Conservation (phyloP, 2,329 filamentous ascomycete genomes). For the Calonectria hongkongensis region DNA sequence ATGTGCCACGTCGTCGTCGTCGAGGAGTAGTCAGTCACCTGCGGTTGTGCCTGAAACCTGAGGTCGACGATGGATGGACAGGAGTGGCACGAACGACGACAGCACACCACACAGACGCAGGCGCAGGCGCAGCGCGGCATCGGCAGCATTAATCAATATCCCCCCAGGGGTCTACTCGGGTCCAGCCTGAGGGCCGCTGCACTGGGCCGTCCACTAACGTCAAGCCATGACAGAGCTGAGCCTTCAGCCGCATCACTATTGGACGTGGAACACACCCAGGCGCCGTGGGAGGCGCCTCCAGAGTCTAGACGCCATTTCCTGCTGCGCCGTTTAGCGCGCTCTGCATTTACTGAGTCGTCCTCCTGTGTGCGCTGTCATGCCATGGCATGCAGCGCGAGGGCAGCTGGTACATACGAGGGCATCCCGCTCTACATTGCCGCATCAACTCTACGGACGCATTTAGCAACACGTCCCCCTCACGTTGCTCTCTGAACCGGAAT, state of each 20-base stretch:
- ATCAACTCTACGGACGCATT: background rate
- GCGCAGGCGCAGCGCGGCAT: slow-evolving; percentile 14
- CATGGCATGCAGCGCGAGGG: background rate
- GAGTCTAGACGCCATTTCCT: background rate
- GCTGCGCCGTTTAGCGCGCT: background rate
- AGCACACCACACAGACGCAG: slow-evolving; percentile 17
- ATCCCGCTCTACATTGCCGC: background rate
- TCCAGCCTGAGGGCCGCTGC: slow-evolving; percentile 31
- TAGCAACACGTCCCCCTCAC: slow-evolving; percentile 13
- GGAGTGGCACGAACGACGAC: slow-evolving; percentile 27
- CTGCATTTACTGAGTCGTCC: background rate
- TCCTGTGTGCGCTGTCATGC: background rate
- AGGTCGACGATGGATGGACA: slow-evolving; percentile 34
- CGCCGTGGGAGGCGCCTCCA: slow-evolving; percentile 30
- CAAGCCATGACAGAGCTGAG: slow-evolving; percentile 43
- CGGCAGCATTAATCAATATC: slow-evolving; percentile 24
- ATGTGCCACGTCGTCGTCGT: slow-evolving; percentile 33
- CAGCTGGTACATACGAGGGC: background rate
- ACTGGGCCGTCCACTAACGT: slow-evolving; percentile 33
- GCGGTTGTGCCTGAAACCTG: slow-evolving; percentile 36
- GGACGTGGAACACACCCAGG: slow-evolving; percentile 25
- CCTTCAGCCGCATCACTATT: slow-evolving; percentile 38
- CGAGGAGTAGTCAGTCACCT: slow-evolving; percentile 26
- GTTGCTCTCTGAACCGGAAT: background rate
- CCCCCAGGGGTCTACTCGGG: slow-evolving; percentile 18